Base-by-base conservation (phyloP, 208 protist species). In the Leishmania turanica region DNA sequence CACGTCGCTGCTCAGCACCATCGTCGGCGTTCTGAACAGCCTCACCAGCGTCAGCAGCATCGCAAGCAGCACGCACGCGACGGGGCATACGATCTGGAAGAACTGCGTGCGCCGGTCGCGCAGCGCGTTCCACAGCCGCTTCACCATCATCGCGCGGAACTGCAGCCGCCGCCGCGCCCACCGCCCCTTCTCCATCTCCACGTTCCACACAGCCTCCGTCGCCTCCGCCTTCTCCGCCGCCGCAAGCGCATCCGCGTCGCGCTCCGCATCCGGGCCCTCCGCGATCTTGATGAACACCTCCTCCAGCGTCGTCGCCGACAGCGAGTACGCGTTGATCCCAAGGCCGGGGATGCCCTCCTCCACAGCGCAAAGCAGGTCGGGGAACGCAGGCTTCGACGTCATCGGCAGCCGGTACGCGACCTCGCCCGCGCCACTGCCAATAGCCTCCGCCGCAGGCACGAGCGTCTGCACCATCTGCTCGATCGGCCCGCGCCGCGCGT, bases 281-380 rank as follows among this genome's bases (percentile, higher is more conserved):
- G 87, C 89, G 64, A 95, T 88, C 51, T 82, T 66, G 31, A 97
- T 62, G 75, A 97, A 97, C 7, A 95, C 83, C 76, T 97, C 89
- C 82, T 97, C 93, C 49, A 97, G 77, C 45, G 92, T 94, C 21
- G 92, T 95, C 40, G 85, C 87, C 49, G 90, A 89, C 34, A 97
- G 77, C 40, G 89, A 86, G 85, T 92, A 95, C 19, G 58, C 81
- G 66, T 76, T 70, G 56, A 95, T 86, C 47, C 91, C 87, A 6
- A 90, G 71, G 9, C 62, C 31, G 40, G 75, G 24, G 24, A 78
- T 82, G n/a, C 65, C 71, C 13, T 87, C 49, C 77, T 95, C 89
- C 65, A 97, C 69, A 0, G 78, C 69, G 0, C 51, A 58, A 27
- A 97, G 85, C 75, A 96, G 64, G 5, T 79, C 27, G 3, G 90